Evolutionary conservation across 1,139 yeast species (phyloP).

Genomic region (Geotrichum australiense): DNA sequence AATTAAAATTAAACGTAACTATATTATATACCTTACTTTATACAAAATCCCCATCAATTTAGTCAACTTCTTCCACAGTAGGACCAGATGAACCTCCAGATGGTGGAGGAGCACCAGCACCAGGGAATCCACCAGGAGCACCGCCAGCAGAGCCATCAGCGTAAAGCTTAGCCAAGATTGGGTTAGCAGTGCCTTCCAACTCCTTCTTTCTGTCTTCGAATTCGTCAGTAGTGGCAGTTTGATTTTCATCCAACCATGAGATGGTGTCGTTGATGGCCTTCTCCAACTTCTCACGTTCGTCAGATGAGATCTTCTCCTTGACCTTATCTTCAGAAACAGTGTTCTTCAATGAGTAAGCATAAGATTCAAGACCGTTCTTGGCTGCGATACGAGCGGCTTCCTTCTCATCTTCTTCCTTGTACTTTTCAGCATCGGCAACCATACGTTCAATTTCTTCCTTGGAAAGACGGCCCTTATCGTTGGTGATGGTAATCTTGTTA

Average conservation of each 20-base stretch:
- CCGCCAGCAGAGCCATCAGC: conserved; percentile 48
- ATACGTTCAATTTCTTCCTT: conserved; percentile 91
- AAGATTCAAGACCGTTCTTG: conserved; percentile 89
- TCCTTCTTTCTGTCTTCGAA: conserved; percentile 86
- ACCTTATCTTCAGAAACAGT: conserved; percentile 71
- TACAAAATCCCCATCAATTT: no score
- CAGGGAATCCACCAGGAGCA: conserved; percentile 58
- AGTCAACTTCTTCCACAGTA: conserved; percentile 17
- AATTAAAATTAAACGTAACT: no score
- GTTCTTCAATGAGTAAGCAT: conserved; percentile 85
- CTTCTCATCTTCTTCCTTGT: conserved; percentile 77
- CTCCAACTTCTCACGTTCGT: conserved; percentile 70
- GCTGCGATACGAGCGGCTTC: conserved; percentile 69
- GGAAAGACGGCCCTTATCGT: conserved; percentile 94
- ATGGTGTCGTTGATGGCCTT: conserved; percentile 79
- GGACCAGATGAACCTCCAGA: conserved; percentile 52
- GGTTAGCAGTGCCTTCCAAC: conserved; percentile 88
- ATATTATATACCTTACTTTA: no score
- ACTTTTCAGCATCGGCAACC: conserved; percentile 87
- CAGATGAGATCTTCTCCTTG: conserved; percentile 75
- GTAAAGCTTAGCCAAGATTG: conserved; percentile 90
- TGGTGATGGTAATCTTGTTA: conserved; percentile 73
- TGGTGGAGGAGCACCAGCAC: conserved; percentile 53
- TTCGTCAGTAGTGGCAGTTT: conserved; percentile 83
- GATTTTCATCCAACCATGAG: conserved; percentile 82